Percentiles rank a stretch among this genome's conserved stretches.
Conservation (phyloP, 2,329 filamentous ascomycete species). For the Aspergillus hiratsukae region DNA sequence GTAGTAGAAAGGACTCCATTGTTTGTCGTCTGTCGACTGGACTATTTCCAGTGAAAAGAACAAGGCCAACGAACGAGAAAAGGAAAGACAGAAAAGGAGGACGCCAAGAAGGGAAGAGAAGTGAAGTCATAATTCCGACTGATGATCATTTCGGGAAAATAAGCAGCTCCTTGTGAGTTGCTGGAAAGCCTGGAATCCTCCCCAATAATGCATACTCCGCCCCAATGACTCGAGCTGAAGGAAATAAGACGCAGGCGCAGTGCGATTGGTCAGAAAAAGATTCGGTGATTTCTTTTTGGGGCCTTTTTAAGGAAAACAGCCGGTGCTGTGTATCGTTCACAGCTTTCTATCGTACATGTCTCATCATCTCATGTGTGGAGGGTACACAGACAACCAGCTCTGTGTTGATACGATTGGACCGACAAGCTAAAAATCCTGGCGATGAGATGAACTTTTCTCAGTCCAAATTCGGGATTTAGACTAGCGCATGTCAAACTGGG, state of each 20-base stretch:
- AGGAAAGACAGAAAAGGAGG: background rate
- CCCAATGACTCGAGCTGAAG: background rate
- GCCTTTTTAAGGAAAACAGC: background rate
- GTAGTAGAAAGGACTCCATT: background rate
- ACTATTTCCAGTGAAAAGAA: background rate
- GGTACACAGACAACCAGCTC: background rate
- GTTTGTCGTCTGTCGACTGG: background rate
- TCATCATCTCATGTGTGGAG: slow-evolving; percentile 2
- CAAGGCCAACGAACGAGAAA: background rate
- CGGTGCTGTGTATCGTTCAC: background rate
- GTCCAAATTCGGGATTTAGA: slow-evolving; percentile 6
- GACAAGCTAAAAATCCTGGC: slow-evolving; percentile 16
- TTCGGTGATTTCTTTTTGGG: background rate
- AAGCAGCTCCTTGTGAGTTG: background rate
- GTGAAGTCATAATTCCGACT: background rate
- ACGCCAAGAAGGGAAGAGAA: slow-evolving; percentile 6
- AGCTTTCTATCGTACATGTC: slow-evolving; percentile 1
- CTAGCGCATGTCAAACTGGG: slow-evolving; percentile 22
- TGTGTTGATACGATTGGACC: slow-evolving; percentile 1
- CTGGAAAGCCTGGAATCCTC: too few species aligned
- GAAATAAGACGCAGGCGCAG: background rate
- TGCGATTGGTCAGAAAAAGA: background rate
- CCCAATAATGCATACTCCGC: background rate
- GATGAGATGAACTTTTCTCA: slow-evolving; percentile 1
- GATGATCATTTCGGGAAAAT: background rate